Conservation (phyloP, 805 yeast genomes). For the Debaryomyces prosopidis region DNA sequence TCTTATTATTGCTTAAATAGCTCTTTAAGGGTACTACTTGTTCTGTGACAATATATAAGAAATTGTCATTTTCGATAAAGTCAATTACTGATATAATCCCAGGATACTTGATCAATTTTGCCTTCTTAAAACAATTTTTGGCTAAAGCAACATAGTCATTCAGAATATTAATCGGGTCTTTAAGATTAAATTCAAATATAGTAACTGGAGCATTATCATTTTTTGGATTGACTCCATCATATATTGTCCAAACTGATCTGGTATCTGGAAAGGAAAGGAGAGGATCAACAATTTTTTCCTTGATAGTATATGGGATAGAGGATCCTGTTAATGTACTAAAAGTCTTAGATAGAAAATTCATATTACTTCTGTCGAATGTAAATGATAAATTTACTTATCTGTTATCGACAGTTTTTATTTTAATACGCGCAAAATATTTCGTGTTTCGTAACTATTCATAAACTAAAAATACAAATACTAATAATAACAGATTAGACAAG, state of each 20-base stretch:
- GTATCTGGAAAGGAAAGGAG: conserved; percentile 16
- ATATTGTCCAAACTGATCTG: conserved; percentile 60
- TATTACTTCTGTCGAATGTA: conserved; percentile 17
- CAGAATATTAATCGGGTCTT: conserved; percentile 30
- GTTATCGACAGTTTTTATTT: neutral
- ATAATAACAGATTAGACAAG: neutral
- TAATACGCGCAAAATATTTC: neutral
- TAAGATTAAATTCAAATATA: conserved; percentile 62
- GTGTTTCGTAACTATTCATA: neutral
- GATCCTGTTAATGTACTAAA: conserved; percentile 56
- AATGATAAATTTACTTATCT: neutral
- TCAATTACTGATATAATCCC: conserved; percentile 67
- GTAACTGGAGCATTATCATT: conserved; percentile 55
- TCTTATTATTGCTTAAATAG: conserved; percentile 33
- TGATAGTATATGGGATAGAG: conserved; percentile 59
- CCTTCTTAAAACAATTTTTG: conserved; percentile 38
- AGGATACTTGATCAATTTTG: conserved; percentile 65
- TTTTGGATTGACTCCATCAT: conserved; percentile 57
- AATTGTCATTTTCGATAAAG: conserved; percentile 59
- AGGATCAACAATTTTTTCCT: conserved; percentile 41
- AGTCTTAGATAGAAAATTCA: conserved; percentile 73
- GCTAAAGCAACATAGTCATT: conserved; percentile 30
- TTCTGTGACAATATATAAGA: conserved; percentile 66
- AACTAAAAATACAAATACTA: neutral
- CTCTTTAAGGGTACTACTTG: conserved; percentile 53